phyloP scores from a whole-genome alignment of 2,329 filamentous ascomycete species.

The Colletotrichum chrysophilum region DNA sequence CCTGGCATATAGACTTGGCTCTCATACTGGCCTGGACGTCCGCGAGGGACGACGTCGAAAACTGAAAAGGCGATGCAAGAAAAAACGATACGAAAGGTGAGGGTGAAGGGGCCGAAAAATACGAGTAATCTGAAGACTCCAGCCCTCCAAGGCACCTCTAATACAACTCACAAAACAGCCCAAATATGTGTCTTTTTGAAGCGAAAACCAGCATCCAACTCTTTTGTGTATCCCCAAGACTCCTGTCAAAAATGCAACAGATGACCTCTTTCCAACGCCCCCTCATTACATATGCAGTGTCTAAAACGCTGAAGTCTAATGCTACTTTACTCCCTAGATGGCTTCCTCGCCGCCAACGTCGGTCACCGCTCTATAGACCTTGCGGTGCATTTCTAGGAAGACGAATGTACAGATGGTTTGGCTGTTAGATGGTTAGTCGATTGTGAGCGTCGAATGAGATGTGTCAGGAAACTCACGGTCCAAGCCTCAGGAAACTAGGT shows the following conservation, averaged over 20 bases:
- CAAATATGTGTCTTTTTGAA: not conserved
- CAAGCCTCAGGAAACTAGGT: slow-evolving; percentile 72
- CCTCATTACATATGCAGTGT: slow-evolving; percentile 4
- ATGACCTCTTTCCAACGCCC: slow-evolving; percentile 10
- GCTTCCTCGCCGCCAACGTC: slow-evolving; percentile 39
- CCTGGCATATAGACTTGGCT: not conserved
- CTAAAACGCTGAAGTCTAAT: slow-evolving; percentile 2
- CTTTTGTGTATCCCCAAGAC: slow-evolving; percentile 4
- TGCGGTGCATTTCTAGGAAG: slow-evolving; percentile 87
- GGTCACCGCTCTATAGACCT: slow-evolving; percentile 67
- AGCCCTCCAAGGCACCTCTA: not conserved
- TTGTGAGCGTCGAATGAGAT: not conserved
- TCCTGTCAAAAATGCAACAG: slow-evolving; percentile 21
- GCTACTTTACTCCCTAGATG: not conserved
- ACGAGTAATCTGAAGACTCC: not conserved
- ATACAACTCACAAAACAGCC: not conserved
- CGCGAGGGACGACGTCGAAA: not conserved
- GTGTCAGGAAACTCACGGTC: slow-evolving; percentile 56
- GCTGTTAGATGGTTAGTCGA: slow-evolving; percentile 35
- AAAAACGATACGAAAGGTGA: not conserved
- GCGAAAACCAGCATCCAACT: not conserved
- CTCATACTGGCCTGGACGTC: not conserved
- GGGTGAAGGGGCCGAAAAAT: not conserved
- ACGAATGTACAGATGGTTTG: slow-evolving; percentile 89
- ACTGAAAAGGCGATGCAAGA: not conserved